Evolutionary conservation across 768 basidiomycete genomes (phyloP).

Genomic region (Tulasnella sp.): DNA sequence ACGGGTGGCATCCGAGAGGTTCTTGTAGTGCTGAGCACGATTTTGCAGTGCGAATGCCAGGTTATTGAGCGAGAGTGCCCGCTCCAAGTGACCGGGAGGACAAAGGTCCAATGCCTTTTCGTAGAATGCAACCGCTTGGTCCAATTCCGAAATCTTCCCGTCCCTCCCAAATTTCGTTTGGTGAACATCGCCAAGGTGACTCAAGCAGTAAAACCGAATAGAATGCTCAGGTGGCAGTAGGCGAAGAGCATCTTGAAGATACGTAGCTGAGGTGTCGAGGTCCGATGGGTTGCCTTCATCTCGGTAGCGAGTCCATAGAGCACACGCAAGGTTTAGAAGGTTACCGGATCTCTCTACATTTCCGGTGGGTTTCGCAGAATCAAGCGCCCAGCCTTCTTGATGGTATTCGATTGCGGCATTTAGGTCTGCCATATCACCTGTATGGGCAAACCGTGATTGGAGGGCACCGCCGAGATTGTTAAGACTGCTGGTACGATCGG

Average conservation of each 20-base stretch:
- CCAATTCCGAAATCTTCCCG: not conserved
- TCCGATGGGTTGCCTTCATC: no score
- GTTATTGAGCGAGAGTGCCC: not conserved
- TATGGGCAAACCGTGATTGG: not conserved
- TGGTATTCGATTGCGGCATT: not conserved
- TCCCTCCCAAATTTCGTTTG: not conserved
- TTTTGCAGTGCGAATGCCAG: not conserved
- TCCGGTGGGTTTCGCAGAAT: no score
- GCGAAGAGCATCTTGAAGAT: no score
- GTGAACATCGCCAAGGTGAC: not conserved
- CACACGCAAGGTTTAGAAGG: no score
- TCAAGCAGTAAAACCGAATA: no score
- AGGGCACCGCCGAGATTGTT: not conserved
- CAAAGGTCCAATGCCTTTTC: not conserved
- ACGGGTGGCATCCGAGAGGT: not conserved
- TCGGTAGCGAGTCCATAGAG: no score
- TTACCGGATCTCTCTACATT: no score
- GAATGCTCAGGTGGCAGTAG: no score
- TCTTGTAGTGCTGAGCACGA: not conserved
- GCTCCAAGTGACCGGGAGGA: not conserved
- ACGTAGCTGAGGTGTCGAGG: no score
- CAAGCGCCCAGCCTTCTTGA: not conserved
- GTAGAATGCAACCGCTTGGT: not conserved
- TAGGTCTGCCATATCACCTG: not conserved
- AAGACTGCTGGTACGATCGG: not conserved